A percentile compares a stretch with the other conserved stretches of the same genome.
Evolutionary conservation across 805 yeast genomes (phyloP).

Genomic region (Metschnikowia aberdeeniae): DNA sequence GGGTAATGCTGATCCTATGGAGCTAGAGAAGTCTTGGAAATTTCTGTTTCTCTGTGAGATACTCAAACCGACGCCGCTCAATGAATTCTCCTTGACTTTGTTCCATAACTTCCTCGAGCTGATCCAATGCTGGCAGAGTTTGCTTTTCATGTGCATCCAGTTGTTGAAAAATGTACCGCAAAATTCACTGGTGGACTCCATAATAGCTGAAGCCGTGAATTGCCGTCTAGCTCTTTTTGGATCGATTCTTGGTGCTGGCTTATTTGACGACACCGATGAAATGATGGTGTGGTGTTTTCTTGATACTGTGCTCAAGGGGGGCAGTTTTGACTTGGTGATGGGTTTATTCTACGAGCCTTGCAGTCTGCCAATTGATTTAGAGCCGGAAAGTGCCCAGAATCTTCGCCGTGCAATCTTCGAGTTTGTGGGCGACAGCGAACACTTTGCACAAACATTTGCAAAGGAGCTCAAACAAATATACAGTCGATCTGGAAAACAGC

Average conservation of each 20-base stretch:
- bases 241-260: constrained; percentile 4
- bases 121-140: constrained; percentile 10
- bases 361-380: not conserved
- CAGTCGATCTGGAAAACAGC: not conserved
- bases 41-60: constrained; percentile 10
- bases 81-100: constrained; percentile 6
- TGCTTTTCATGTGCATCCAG: constrained; percentile 8
- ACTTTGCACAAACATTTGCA: constrained; percentile 10
- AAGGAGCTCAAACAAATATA: constrained; percentile 7
- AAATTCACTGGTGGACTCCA: constrained; percentile 8
- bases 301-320: constrained; percentile 7
- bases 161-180: constrained; percentile 9
- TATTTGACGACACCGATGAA: constrained; percentile 7
- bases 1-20: constrained; percentile 3
- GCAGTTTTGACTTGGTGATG: constrained; percentile 8
- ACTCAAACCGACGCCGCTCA: constrained; percentile 6
- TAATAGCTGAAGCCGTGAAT: constrained; percentile 9
- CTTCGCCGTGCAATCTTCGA: constrained; percentile 6
- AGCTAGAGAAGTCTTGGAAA: constrained; percentile 10
- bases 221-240: constrained; percentile 9
- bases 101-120: constrained; percentile 11
- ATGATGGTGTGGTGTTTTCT: constrained; percentile 12
- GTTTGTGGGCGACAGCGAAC: constrained; percentile 5
- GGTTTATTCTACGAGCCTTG: constrained; percentile 11
- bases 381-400: not conserved